Conservation (phyloP, 208 protist genomes). For the Leishmania amazonensis region DNA sequence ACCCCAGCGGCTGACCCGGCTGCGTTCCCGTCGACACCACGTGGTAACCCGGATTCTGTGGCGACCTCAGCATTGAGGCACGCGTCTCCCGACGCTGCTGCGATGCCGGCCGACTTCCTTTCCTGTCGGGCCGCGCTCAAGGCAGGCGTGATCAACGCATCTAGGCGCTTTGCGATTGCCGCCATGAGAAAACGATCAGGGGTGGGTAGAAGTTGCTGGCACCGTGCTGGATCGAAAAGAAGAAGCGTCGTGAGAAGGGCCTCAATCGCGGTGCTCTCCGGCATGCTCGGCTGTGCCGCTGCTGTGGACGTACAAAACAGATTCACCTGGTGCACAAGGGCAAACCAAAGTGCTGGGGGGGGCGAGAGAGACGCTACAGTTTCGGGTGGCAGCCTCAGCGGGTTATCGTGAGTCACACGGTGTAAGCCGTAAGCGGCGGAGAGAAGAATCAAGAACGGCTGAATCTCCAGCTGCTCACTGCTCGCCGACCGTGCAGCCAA, state of each 20-base stretch:
- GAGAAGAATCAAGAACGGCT: constrained; percentile 66
- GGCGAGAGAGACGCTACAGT: constrained; percentile 23
- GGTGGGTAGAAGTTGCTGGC: constrained; percentile 5
- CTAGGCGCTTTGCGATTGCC: neutral
- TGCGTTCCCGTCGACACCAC: neutral
- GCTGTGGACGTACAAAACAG: neutral
- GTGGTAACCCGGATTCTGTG: neutral
- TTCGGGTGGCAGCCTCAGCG: constrained; percentile 14
- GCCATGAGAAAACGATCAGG: constrained; percentile 10
- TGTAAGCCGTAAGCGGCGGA: constrained; percentile 63
- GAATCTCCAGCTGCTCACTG: constrained; percentile 66
- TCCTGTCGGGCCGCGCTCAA: constrained; percentile 1
- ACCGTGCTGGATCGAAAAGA: constrained; percentile 19
- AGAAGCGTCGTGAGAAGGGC: constrained; percentile 31
- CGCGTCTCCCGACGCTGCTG: neutral
- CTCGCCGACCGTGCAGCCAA: constrained; percentile 21
- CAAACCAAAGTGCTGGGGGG: constrained; percentile 56
- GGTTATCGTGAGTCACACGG: constrained; percentile 29
- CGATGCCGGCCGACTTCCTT: neutral
- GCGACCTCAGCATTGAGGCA: neutral
- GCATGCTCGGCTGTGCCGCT: neutral
- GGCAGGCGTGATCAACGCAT: constrained; percentile 8
- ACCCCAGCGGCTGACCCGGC: neutral
- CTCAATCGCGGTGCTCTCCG: constrained; percentile 1
- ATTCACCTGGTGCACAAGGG: constrained; percentile 55